A percentile compares a stretch with the other conserved stretches of the same genome.
Evolutionary conservation across 2,329 filamentous ascomycete species (phyloP).

Genomic region (Coccinonectria pachysandricola): DNA sequence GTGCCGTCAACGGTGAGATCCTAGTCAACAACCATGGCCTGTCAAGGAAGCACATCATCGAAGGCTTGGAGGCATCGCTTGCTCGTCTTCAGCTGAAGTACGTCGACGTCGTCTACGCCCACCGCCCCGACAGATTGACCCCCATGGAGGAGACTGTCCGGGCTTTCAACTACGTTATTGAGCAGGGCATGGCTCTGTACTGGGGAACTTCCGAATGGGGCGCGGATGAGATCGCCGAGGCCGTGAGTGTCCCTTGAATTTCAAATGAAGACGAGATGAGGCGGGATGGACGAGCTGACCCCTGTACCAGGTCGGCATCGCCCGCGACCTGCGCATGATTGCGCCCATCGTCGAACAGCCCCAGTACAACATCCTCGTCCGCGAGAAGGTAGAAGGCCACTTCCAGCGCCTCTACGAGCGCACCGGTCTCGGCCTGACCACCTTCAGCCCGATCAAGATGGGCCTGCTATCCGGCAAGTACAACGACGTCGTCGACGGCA

Average conservation of each 20-base stretch:
- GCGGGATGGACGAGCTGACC: not conserved
- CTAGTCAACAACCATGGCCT: conserved; percentile 56
- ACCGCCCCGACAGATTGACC: conserved; percentile 56
- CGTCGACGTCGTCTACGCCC: conserved; percentile 61
- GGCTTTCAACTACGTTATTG: conserved; percentile 61
- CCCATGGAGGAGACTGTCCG: conserved; percentile 63
- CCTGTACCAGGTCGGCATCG: conserved; percentile 35
- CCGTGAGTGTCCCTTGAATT: conserved; percentile 20
- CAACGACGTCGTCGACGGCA: conserved; percentile 39
- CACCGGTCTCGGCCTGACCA: conserved; percentile 49
- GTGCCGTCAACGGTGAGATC: conserved; percentile 47
- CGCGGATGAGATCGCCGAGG: conserved; percentile 56
- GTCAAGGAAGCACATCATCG: conserved; percentile 56
- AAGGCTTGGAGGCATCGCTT: conserved; percentile 44
- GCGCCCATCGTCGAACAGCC: conserved; percentile 58
- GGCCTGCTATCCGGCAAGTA: conserved; percentile 59
- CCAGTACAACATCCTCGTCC: conserved; percentile 53
- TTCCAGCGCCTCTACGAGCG: conserved; percentile 51
- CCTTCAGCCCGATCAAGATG: conserved; percentile 46
- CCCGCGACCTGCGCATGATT: conserved; percentile 50
- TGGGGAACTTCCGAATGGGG: conserved; percentile 56
- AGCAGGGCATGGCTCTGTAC: conserved; percentile 58
- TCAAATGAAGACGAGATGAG: not conserved
- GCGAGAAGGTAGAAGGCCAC: conserved; percentile 53
- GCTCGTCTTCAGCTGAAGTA: conserved; percentile 47